Evolutionary conservation across 768 basidiomycete species (phyloP).

Genomic region (Lyophyllum shimeji): DNA sequence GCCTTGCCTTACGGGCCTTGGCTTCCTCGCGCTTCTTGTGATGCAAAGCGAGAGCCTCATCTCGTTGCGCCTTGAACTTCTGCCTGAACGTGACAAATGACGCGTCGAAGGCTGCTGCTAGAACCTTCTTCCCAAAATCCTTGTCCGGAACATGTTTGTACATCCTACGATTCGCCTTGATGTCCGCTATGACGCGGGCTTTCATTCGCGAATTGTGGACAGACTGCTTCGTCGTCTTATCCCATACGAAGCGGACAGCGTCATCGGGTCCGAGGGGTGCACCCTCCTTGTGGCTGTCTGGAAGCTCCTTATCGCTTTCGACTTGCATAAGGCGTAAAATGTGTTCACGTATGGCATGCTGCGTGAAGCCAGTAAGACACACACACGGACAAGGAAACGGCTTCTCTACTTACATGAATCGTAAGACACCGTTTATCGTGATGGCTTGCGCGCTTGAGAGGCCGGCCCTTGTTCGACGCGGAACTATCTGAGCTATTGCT

Average conservation of each 20-base stretch:
- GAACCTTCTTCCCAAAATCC: conserved; percentile 60
- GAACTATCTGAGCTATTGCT: conserved; percentile 35
- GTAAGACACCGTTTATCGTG: conserved; percentile 68
- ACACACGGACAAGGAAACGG: not conserved
- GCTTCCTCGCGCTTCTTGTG: conserved; percentile 54
- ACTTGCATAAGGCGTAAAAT: conserved; percentile 60
- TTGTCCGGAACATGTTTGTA: conserved; percentile 67
- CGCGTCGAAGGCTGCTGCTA: conserved; percentile 70
- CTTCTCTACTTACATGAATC: conserved; percentile 50
- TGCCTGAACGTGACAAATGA: conserved; percentile 67
- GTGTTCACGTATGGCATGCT: conserved; percentile 75
- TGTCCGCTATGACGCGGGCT: conserved; percentile 55
- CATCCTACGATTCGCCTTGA: conserved; percentile 51
- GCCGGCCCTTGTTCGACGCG: conserved; percentile 28
- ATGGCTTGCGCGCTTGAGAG: conserved; percentile 49
- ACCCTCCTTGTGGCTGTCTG: conserved; percentile 62
- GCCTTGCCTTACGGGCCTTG: conserved; percentile 63
- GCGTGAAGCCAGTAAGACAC: conserved; percentile 6
- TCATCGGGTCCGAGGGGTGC: conserved; percentile 40
- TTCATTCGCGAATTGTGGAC: conserved; percentile 76
- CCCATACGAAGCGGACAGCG: conserved; percentile 79
- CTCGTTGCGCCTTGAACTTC: conserved; percentile 63
- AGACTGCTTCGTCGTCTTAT: conserved; percentile 74
- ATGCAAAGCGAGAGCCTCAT: conserved; percentile 41
- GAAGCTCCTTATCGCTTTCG: conserved; percentile 55